Evolutionary conservation across 1,139 yeast genomes (phyloP).

Genomic region (Candida tropicalis): DNA sequence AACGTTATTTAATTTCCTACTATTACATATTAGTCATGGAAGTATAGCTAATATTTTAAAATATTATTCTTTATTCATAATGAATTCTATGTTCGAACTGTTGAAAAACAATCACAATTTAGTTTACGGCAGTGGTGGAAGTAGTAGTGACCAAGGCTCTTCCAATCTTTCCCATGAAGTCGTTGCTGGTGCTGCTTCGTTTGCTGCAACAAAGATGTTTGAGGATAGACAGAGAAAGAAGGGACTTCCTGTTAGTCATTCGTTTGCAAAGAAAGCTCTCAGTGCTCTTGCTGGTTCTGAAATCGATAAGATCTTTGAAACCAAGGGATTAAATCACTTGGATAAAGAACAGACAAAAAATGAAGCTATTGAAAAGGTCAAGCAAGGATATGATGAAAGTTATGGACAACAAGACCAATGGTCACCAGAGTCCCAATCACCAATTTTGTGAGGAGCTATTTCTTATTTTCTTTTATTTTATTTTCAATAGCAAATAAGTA

Average conservation of each 20-base stretch:
- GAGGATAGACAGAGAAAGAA: slow-evolving; percentile 37
- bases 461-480: too few relatives aligned
- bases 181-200: slow-evolving; percentile 38
- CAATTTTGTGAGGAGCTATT: slow-evolving; percentile 21
- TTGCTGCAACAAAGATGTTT: slow-evolving; percentile 34
- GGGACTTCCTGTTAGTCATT: slow-evolving; percentile 35
- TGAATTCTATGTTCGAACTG: slow-evolving; percentile 19
- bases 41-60: too few relatives aligned
- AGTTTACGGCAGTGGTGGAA: slow-evolving; percentile 28
- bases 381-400: slow-evolving; percentile 27
- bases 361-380: slow-evolving; percentile 27
- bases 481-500: not conserved
- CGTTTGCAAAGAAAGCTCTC: slow-evolving; percentile 32
- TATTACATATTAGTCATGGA: too few relatives aligned
- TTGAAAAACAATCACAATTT: slow-evolving; percentile 50
- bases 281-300: slow-evolving; percentile 37
- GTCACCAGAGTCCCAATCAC: slow-evolving; percentile 32
- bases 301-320: slow-evolving; percentile 37
- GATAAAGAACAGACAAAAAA: slow-evolving; percentile 28
- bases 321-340: slow-evolving; percentile 37
- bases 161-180: slow-evolving; percentile 35
- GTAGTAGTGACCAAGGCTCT: slow-evolving; percentile 27
- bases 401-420: slow-evolving; percentile 31
- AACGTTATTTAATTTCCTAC: too few relatives aligned
- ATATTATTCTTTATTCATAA: too few relatives aligned